A percentile compares a stretch with the other conserved stretches of the same genome.
phyloP scores from a whole-genome alignment of 331 rosid species.

The Quercus tomentella region DNA sequence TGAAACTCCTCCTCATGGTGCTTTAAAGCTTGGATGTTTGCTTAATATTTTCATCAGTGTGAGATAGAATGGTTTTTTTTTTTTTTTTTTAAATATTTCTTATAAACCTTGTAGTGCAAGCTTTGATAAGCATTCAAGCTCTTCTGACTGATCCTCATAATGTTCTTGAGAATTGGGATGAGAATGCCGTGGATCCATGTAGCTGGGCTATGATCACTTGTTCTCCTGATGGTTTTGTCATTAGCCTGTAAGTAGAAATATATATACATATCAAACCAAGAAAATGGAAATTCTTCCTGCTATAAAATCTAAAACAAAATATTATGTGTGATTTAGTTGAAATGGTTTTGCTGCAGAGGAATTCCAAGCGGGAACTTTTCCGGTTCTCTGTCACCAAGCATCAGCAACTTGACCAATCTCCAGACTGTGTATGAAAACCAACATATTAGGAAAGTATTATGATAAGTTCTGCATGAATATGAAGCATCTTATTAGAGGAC shows the following conservation, averaged over 20 bases:
- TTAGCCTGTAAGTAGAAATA: conserved; percentile 49
- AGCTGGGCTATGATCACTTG: conserved; percentile 87
- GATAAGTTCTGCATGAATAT: not conserved
- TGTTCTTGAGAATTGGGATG: conserved; percentile 71
- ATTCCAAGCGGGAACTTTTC: conserved; percentile 80
- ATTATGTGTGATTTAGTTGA: not conserved
- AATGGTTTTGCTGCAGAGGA: conserved; percentile 40
- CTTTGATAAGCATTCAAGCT: conserved; percentile 52
- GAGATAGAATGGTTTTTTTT: not conserved
- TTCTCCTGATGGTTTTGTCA: conserved; percentile 59
- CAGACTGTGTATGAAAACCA: conserved; percentile 58
- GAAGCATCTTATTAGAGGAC: conserved; percentile 1
- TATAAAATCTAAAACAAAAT: not conserved
- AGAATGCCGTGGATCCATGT: conserved; percentile 89
- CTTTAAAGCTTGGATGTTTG: not conserved
- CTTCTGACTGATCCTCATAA: conserved; percentile 59
- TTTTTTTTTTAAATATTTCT: not conserved
- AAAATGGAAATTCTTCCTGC: not conserved
- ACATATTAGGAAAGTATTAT: not conserved
- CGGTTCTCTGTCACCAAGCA: conserved; percentile 79
- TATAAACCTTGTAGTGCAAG: conserved; percentile 53
- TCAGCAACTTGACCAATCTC: conserved; percentile 78
- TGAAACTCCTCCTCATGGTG: not conserved
- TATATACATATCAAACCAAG: not conserved
- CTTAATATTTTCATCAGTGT: not conserved